Conservation (phyloP, 345 rosid species). For the Eutrema japonicum region DNA sequence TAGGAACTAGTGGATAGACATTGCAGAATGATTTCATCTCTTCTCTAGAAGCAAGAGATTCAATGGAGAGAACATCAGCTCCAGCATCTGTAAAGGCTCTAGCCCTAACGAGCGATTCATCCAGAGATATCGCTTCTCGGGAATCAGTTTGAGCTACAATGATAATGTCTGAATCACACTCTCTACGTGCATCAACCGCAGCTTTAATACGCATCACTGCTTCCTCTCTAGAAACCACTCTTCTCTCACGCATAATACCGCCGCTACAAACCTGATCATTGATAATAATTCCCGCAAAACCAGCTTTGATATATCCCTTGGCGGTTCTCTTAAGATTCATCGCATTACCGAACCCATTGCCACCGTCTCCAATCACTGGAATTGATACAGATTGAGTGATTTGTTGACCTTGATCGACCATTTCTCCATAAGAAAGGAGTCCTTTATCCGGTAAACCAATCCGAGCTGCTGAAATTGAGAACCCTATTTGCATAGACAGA, state of each 20-base stretch:
- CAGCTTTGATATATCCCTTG: constrained; percentile 76
- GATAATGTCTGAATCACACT: constrained; percentile 74
- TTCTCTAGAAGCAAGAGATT: constrained; percentile 78
- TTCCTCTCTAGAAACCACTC: constrained; percentile 87
- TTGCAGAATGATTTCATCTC: constrained; percentile 96
- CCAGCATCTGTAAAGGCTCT: constrained; percentile 95
- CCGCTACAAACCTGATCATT: constrained; percentile 82
- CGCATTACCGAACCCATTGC: constrained; percentile 80
- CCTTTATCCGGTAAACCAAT: constrained; percentile 78
- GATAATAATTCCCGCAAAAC: constrained; percentile 86
- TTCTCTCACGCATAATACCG: constrained; percentile 58
- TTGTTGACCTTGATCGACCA: constrained; percentile 83
- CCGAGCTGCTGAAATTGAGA: constrained; percentile 83
- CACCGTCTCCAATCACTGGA: constrained; percentile 91
- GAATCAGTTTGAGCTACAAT: constrained; percentile 87
- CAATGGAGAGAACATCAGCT: constrained; percentile 85
- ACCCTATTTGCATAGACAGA: constrained; percentile 53
- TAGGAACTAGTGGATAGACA: constrained; percentile 75
- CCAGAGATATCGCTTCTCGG: constrained; percentile 77
- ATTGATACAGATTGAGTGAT: constrained; percentile 74
- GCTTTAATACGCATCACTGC: constrained; percentile 83
- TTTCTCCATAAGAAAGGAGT: constrained; percentile 82
- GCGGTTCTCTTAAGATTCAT: constrained; percentile 92
- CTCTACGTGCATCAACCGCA: constrained; percentile 85
- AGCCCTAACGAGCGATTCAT: constrained; percentile 82